Evolutionary conservation across 139 green algal genomes (phyloP), one percentile per base, ranked within the genome.

Genomic region (Coccomyxa sp.): DNA sequence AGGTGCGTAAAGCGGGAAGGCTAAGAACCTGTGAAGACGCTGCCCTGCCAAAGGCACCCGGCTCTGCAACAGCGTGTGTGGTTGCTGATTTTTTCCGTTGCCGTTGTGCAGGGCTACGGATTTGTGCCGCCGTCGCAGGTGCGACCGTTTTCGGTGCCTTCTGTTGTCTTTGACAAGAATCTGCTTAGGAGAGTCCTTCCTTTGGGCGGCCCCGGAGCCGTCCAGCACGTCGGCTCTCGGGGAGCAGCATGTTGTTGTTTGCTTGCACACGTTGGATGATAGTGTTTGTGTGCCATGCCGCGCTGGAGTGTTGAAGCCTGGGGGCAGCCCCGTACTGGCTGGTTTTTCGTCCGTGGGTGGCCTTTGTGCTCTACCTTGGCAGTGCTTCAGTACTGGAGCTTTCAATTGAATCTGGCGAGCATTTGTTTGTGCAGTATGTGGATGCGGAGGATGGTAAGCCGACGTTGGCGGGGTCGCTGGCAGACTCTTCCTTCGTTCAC

Each of bases 61-160:
- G 57, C 78, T 45, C 16, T 45, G 10, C 25, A 23, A 17, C 51
- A 74, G 51, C 21, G 51, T 71, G 18, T 71, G 12, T 21, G 32
- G 38, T 15, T 66, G 38, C 45, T 81, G 67, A 71, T 67, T 38
- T 83, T 57, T 16, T 32, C 16, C 67, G 83, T 87, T 13, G 84
- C 90, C 0, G 92, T 88, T 76, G 81, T 91, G 23, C 82, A 90
- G 81, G 88, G 90, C 67, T 93, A 93, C 76, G 90, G 90, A 58
- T 91, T 93, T 60, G 85, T 93, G 30, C 90, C 90, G 51, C 90
- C 90, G 31, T 84, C 85, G 17, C 89, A 92, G 86, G 87, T 81
- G 31, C 31, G 76, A 18, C 21, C 31, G 21, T 12, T 77, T 31
- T 1, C 71, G 14, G 23, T 38, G 0, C 23, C 14, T 18, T 38